Evolutionary conservation across 805 yeast genomes (phyloP), one percentile per base, ranked within the genome.

Genomic region (Ogataea salicorniae): DNA sequence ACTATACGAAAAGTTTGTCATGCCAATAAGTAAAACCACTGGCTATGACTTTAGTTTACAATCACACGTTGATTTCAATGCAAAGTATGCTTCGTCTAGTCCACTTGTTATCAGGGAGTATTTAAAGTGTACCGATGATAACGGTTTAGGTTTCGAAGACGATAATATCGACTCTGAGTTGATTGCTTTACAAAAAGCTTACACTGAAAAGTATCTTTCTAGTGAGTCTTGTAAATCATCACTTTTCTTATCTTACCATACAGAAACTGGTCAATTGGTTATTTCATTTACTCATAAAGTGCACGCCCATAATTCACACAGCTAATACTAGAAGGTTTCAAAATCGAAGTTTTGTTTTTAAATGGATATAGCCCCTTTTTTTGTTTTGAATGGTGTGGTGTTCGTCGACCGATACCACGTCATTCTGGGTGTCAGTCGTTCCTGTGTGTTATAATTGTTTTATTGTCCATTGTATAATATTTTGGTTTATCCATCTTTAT

Each of bases 231-330:
- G 68, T 46, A 51, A 50, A 26, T 64, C 69, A 34, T 56, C 58
- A 22, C 43, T 64, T 11, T 56, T 53, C 37, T 35, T 64, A 9
- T 60, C 59, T 39, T 62, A 63, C 46, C 60, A 63, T 45, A 49
- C 55, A 29, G 48, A 46, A 18, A 47, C 54, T 14, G 67, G 67
- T 15, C 55, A 57, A 39, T 47, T 64, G 37, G 61, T 60, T 31
- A 51, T 64, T 34, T 58, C 60, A 33, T 64, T 61, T 45, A 53
- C 67, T 20, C 69, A 64, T 45, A 59, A 58, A 46, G 55, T 56
- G 17, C 69, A 64, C 47, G 43, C 35, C 17, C 31, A 18, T 14
- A 34, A 26, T 41, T 41, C 18, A 39, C 33, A n/a, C 13, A n/a
- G 34, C 18, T 34, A n/a, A 15, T 34, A 6, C 5, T 15, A n/a